Base-by-base conservation (phyloP, 2,329 filamentous ascomycete species). In the Parastagonospora nodorum region DNA sequence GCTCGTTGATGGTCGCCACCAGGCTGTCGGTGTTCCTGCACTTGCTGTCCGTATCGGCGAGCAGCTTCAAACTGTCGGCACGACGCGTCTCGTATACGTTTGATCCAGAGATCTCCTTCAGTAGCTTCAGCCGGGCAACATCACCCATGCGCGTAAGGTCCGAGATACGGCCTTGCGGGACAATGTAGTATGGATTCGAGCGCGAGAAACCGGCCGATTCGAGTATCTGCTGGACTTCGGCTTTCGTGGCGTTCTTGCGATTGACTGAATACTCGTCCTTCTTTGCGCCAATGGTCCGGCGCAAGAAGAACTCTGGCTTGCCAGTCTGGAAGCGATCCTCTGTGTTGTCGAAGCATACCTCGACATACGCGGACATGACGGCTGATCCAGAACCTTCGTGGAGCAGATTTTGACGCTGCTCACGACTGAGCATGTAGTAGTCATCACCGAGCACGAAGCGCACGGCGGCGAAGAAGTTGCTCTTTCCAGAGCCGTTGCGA, bases 101-200 rank as follows among this genome's bases (percentile, higher is more conserved):
- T 7, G 94, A 99, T 55, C 94, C 94, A 0, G 94, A 94, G n/a
- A 99, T 94, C 70, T 97, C 94, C 75, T 99, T 99, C 55, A 99
- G 78, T 52, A 99, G 79, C 61, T 89, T 92, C 56, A 99, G 77
- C 45, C 94, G 85, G 72, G 97, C 92, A 1, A 87, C 86, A 73
- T 99, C 94, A 75, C 97, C 97, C 94, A 99, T 99, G 73, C 97
- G 99, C 38, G 94, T 99, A 68, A 99, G 81, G 19, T 91, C 88
- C 0, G 94, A 97, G 53, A 99, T 92, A 69, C 94, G 91, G 46
- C 94, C 94, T 74, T 99, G 94, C 0, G 95, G 94, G 2, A 99
- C 95, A 65, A 99, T 99, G 74, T 99, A 99, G 80, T 97, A 99
- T 24, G 94, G 94, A 72, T 99, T 99, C 50, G 92, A 96, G 60